phyloP scores from a whole-genome alignment of 2,329 filamentous ascomycete species.

The Akanthomyces lecanii region DNA sequence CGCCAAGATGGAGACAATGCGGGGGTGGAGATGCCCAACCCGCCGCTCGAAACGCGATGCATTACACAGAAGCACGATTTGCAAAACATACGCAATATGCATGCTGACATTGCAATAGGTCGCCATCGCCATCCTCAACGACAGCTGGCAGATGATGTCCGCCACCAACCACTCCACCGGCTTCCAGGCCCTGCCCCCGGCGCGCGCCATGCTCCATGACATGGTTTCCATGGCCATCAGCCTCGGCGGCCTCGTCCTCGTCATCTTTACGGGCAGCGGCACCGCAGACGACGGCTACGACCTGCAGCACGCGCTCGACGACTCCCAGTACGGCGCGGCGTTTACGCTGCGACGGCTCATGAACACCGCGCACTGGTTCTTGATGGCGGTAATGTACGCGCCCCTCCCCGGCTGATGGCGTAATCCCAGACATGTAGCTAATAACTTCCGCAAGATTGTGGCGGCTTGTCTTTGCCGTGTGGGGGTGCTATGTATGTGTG shows the following conservation, averaged over 20 bases:
- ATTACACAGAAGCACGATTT: not conserved
- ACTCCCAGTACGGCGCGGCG: not conserved
- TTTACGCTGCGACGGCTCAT: slow-evolving; percentile 11
- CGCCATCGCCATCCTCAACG: slow-evolving; percentile 33
- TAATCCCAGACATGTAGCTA: not conserved
- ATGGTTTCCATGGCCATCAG: slow-evolving; percentile 31
- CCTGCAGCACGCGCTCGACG: slow-evolving; percentile 16
- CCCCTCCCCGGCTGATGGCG: not conserved
- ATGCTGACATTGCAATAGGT: slow-evolving; percentile 20
- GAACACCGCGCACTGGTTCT: slow-evolving; percentile 16
- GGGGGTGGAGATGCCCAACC: slow-evolving; percentile 7
- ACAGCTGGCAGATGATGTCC: slow-evolving; percentile 35
- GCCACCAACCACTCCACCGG: slow-evolving; percentile 25
- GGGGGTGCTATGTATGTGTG: slow-evolving; percentile 27
- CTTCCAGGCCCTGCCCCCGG: slow-evolving; percentile 26
- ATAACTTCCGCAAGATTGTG: slow-evolving; percentile 20
- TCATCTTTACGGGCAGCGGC: slow-evolving; percentile 27
- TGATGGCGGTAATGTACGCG: slow-evolving; percentile 25
- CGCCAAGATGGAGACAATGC: slow-evolving; percentile 9
- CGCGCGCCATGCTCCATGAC: slow-evolving; percentile 30
- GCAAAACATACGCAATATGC: not conserved
- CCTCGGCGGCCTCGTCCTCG: slow-evolving; percentile 32
- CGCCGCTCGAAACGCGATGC: slow-evolving; percentile 3
- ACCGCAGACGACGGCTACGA: slow-evolving; percentile 18
- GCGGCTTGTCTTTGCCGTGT: slow-evolving; percentile 28